phyloP scores from a whole-genome alignment of 768 basidiomycete genomes.

The Mrakia frigida region DNA sequence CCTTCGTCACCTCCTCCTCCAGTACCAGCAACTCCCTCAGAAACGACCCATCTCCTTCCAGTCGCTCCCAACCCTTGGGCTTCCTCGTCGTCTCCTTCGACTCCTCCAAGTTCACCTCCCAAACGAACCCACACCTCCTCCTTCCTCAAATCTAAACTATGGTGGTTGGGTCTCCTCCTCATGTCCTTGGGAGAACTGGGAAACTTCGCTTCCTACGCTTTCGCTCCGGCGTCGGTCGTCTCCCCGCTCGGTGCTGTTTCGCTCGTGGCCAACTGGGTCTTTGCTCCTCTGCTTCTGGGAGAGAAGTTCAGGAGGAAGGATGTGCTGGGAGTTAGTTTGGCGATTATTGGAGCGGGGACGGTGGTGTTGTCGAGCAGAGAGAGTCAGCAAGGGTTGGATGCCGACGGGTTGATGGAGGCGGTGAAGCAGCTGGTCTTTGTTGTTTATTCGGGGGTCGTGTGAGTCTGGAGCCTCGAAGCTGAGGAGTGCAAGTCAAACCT shows the following conservation, averaged over 20 bases:
- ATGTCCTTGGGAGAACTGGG: slow-evolving; percentile 88
- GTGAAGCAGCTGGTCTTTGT: slow-evolving; percentile 69
- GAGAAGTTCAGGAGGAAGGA: slow-evolving; percentile 71
- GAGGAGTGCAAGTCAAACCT: too few relatives aligned
- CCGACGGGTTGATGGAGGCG: slow-evolving; percentile 61
- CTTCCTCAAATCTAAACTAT: slow-evolving; percentile 15
- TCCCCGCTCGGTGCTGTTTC: slow-evolving; percentile 90
- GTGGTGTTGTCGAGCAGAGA: slow-evolving; percentile 73
- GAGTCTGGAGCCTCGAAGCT: too few relatives aligned
- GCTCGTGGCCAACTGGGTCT: slow-evolving; percentile 89
- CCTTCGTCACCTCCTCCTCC: slow-evolving; percentile 3
- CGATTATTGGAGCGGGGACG: slow-evolving; percentile 81
- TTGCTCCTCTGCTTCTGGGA: slow-evolving; percentile 61
- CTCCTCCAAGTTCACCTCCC: neutral
- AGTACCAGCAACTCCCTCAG: neutral
- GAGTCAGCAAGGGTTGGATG: slow-evolving; percentile 51
- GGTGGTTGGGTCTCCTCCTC: slow-evolving; percentile 83
- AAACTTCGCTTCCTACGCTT: slow-evolving; percentile 82
- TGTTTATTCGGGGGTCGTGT: slow-evolving; percentile 60
- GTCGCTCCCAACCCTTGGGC: neutral
- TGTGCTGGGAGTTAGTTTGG: slow-evolving; percentile 53
- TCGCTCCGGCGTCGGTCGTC: slow-evolving; percentile 84
- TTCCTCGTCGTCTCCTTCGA: neutral
- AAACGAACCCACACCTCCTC: neutral
- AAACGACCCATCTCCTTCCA: slow-evolving; percentile 2